phyloP scores from a whole-genome alignment of 2,329 filamentous ascomycete genomes.

The Magnaporthiopsis rhizophila region DNA sequence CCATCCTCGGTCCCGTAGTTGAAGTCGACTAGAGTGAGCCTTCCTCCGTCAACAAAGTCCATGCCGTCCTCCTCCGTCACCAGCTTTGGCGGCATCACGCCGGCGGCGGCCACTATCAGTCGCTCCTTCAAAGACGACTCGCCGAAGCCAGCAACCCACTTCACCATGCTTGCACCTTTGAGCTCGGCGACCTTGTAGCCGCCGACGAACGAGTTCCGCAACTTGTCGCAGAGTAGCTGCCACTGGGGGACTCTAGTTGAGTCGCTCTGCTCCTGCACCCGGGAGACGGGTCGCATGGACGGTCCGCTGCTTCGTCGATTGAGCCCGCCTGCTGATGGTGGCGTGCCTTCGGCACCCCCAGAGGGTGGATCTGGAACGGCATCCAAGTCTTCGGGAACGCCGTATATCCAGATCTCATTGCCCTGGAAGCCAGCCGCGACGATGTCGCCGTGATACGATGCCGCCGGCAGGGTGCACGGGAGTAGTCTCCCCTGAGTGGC shows the following conservation, averaged over 20 bases:
- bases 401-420: constrained; percentile 71
- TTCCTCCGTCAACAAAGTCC: constrained; percentile 70
- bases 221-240: constrained; percentile 60
- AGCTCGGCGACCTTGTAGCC: constrained; percentile 60
- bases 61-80: constrained; percentile 62
- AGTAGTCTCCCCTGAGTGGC: constrained; percentile 48
- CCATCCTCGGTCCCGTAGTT: constrained; percentile 53
- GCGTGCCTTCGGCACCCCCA: constrained; percentile 19
- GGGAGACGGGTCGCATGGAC: constrained; percentile 29
- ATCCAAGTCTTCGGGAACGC: constrained; percentile 65
- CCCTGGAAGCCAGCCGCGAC: constrained; percentile 67
- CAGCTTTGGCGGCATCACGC: constrained; percentile 50
- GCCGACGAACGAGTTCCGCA: constrained; percentile 61
- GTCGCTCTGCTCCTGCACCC: constrained; percentile 26
- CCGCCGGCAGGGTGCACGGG: constrained; percentile 61
- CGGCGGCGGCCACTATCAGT: constrained; percentile 65
- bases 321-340: constrained; percentile 17
- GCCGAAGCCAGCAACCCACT: constrained; percentile 58
- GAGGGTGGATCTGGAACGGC: constrained; percentile 35
- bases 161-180: constrained; percentile 57
- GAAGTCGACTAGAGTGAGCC: constrained; percentile 67
- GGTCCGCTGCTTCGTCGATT: constrained; percentile 33
- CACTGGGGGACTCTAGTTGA: constrained; percentile 52
- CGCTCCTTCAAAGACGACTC: constrained; percentile 41
- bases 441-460: constrained; percentile 62